Percentiles rank a stretch among this genome's conserved stretches.
Conservation (phyloP, 2,329 filamentous ascomycete species). For the Amauroascus niger region DNA sequence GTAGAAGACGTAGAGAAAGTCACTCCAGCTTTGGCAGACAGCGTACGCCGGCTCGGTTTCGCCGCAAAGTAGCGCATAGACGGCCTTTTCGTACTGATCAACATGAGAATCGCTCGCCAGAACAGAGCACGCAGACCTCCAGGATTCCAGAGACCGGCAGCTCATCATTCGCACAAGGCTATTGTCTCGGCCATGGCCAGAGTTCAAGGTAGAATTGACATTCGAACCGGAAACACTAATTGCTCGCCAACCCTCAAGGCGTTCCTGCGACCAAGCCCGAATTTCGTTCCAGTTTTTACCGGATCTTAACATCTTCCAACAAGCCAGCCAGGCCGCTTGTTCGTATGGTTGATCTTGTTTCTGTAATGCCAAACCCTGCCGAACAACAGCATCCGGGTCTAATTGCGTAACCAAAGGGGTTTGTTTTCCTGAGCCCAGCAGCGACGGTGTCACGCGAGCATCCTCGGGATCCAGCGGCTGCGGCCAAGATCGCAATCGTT, state of each 20-base stretch:
- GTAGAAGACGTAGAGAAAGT: slow-evolving; percentile 77
- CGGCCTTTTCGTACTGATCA: slow-evolving; percentile 73
- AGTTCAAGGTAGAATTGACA: slow-evolving; percentile 24
- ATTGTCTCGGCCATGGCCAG: slow-evolving; percentile 27
- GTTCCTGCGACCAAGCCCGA: slow-evolving; percentile 73
- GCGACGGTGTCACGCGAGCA: slow-evolving; percentile 46
- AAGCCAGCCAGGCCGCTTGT: slow-evolving; percentile 82
- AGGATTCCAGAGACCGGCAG: slow-evolving; percentile 30
- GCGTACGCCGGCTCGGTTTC: slow-evolving; percentile 68
- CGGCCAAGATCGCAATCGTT: slow-evolving; percentile 62
- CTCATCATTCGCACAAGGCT: slow-evolving; percentile 37
- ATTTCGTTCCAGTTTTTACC: slow-evolving; percentile 67
- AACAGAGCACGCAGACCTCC: slow-evolving; percentile 32
- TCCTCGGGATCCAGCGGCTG: slow-evolving; percentile 56
- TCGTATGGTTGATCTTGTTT: slow-evolving; percentile 81
- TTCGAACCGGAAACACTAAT: slow-evolving; percentile 61
- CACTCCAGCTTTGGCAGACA: slow-evolving; percentile 72
- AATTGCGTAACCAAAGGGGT: slow-evolving; percentile 71
- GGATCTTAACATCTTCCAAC: slow-evolving; percentile 81
- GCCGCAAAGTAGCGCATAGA: slow-evolving; percentile 83
- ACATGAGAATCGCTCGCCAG: slow-evolving; percentile 53
- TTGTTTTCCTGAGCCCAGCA: slow-evolving; percentile 49
- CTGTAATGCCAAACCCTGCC: slow-evolving; percentile 68
- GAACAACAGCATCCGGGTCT: slow-evolving; percentile 78
- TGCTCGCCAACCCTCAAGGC: slow-evolving; percentile 82